Evolutionary conservation across 305 asterid species (phyloP), one percentile per base, ranked within the genome.

Genomic region (Withania somnifera): DNA sequence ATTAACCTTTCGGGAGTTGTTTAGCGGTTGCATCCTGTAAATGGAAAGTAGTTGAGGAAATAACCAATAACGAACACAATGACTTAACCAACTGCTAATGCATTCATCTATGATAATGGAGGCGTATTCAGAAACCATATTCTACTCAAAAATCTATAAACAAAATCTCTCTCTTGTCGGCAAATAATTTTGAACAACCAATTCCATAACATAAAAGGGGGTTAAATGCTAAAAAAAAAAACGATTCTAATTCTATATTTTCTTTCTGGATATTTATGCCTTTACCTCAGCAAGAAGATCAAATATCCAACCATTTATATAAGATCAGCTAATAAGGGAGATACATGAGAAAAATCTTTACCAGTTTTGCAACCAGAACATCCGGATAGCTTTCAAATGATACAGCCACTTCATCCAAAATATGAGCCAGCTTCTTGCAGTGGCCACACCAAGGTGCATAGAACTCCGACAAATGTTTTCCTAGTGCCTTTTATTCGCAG

Each of bases 391-490:
- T 84, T 77, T 90, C 77, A 86, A 87, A 91, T 80, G 90, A 88
- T 82, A 86, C 60, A 34, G 97, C 98, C 40, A 94, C 95, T 89
- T 93, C 97, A 40, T 93, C 97, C 91, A 94, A 84, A 87, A 91
- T 91, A 26, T 95, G 97, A 66, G 97, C 95, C 75, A 93, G 84
- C 24, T 69, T 63, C 91, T 91, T 84, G 97, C 97, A 93, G 88
- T 93, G 97, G 84, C 97, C 97, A 77, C 97, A 94, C 95, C 98
- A 93, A 19, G 97, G 97, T 58, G 97, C 94, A 61, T 94, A 93
- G 84, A 94, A 91, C 79, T 92, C n/a, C n/a, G n/a, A n/a, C n/a
- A n/a, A n/a, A n/a, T n/a, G n/a, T n/a, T n/a, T n/a, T n/a, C n/a
- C n/a, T n/a, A n/a, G n/a, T n/a, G n/a, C n/a, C n/a, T n/a, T n/a